Evolutionary conservation across 371 early-diverging fungal genomes (phyloP), one percentile per base, ranked within the genome.

Genomic region (Saksenaea vasiformis): DNA sequence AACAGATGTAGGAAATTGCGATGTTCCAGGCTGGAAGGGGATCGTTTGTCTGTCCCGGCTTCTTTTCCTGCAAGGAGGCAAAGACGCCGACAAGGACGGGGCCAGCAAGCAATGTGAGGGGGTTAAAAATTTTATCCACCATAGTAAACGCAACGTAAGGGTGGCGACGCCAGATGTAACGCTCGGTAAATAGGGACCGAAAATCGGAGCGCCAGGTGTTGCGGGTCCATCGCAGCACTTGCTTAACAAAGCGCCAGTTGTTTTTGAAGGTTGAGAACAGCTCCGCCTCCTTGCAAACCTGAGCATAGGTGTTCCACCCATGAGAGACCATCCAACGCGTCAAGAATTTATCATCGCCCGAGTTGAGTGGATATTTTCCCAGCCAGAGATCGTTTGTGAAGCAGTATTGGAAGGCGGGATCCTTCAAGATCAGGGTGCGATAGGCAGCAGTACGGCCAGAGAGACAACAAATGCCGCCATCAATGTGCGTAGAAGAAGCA

Each of bases 401-500:
- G 17, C 80, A 76, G 67, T 86, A 85, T 55, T 88, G 88, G 77
- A 90, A 90, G 17, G 82, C 83, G 1, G 88, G 90, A 61, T 88
- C 88, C 65, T 87, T 87, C 15, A 90, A 74, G 64, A 90, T 90
- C 38, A 80, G 70, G 11, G 89, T 87, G 26, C 90, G 84, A 68
- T 90, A 90, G n/a, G 88, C 87, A 28, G 90, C 90, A 15, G 90
- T 90, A 10, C 90, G 82, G 15, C 90, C 90, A 2, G 88, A 88
- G 28, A 90, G 65, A 64, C 90, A 90, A 57, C 88, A 88, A 17
- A 90, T 85, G 10, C 90, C 90, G 22, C 90, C 88, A 59, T 90
- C 90, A 26, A 90, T 88, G 58, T 90, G 87, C 0, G 90, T 88
- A 10, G 87, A 84, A 1, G 90, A 82, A 1, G 88, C 87, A 58